Base-by-base conservation (phyloP, 768 basidiomycete genomes). In the Tulasnella calospora region DNA sequence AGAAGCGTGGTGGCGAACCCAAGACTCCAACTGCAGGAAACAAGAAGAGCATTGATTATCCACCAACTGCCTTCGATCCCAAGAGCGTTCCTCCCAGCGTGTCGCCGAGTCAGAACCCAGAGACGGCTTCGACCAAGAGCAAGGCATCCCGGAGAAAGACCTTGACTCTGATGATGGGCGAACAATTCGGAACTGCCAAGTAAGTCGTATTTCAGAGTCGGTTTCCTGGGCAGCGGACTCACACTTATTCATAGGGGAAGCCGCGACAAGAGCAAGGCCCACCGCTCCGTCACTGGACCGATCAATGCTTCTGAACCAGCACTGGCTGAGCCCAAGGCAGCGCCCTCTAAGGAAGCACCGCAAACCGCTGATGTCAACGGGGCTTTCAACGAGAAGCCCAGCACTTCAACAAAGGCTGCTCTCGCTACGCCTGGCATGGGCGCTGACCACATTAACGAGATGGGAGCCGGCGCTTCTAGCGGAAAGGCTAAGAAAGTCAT, bases 401-500 rank as follows among this genome's bases (percentile, higher is more conserved):
- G 35, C 44, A 21, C 30, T 7, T 0, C 35, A 12, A 27, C 71
- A 4, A 78, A 78, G 67, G 15, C 77, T 40, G 30, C 71, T 38
- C 40, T 51, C 38, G 55, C 55, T 33, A 76, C 33, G 9, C 51
- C 47, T 61, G 30, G n/a, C 33, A 36, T 67, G 30, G 77, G 19
- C 21, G 35, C 27, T 17, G 77, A 78, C 41, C 15, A n/a, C 19
- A 71, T 27, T 17, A 5, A 78, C 38, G 77, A 71, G 12, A 71
- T 71, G 71, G 77, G 77, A 67, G 70, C 38, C 23, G 46, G 40
- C 21, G 77, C 36, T 47, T 91, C 93, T 79, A 90, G 94, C n/a
- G 91, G 89, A 85, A 93, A 96, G 84, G 96, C 97, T 5, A 91
- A 91, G 84, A 95, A 92, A 83, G 98, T 99, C 75, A 99, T 99